Conservation (phyloP, 1,284 basidiomycete genomes). For the Rhodotorula sp. region DNA sequence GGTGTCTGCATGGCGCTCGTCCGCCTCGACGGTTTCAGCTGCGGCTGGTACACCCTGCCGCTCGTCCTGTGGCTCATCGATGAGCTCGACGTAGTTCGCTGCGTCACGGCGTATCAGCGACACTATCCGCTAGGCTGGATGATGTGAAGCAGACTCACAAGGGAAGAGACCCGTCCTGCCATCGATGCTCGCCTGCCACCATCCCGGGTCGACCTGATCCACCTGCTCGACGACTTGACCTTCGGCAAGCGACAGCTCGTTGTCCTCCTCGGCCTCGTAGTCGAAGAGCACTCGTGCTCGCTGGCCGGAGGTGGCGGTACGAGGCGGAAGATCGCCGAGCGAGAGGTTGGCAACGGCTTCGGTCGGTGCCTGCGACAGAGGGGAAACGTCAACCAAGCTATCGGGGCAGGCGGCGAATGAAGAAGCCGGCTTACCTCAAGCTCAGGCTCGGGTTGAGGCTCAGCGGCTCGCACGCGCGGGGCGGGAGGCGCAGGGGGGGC, state of each 20-base stretch:
- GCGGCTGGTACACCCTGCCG: neutral
- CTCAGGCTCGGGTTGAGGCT: slow-evolving; percentile 2
- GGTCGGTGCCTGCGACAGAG: slow-evolving; percentile 33
- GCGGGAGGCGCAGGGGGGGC: slow-evolving; percentile 16
- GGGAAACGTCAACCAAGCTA: no score
- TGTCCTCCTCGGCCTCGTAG: slow-evolving; percentile 78
- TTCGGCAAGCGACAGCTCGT: slow-evolving; percentile 75
- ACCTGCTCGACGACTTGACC: slow-evolving; percentile 78
- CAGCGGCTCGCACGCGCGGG: slow-evolving; percentile 1
- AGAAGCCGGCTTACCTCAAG: neutral
- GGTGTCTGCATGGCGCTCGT: slow-evolving; percentile 15
- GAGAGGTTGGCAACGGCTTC: slow-evolving; percentile 39
- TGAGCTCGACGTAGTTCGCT: slow-evolving; percentile 78
- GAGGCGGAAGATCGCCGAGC: slow-evolving; percentile 22
- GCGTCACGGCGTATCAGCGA: slow-evolving; percentile 27
- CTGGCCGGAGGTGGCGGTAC: slow-evolving; percentile 1
- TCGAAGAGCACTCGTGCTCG: slow-evolving; percentile 62
- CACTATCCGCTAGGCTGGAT: neutral
- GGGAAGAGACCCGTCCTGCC: slow-evolving; percentile 74
- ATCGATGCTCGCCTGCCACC: slow-evolving; percentile 72
- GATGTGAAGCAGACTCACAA: slow-evolving; percentile 53
- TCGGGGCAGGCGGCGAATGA: no score
- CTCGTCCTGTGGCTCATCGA: slow-evolving; percentile 53
- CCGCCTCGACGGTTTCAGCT: neutral
- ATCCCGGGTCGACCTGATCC: slow-evolving; percentile 75